phyloP scores from a whole-genome alignment of 2,329 filamentous ascomycete species.

The Immersiporthe knoxdaviesiana region DNA sequence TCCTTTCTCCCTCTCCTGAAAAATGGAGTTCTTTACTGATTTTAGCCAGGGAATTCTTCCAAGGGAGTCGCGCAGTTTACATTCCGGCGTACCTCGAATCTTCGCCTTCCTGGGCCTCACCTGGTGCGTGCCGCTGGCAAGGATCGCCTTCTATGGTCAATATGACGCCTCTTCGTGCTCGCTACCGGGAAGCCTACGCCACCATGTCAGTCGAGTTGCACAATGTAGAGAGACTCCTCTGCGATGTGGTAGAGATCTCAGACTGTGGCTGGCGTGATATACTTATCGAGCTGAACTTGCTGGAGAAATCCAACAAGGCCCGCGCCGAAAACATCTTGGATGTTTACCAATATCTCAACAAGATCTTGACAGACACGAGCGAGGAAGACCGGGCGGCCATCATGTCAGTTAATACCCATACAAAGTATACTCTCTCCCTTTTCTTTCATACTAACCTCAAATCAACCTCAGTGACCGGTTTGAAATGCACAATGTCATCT shows the following conservation, averaged over 20 bases:
- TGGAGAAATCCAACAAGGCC: neutral
- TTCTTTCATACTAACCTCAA: neutral
- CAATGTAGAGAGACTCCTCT: neutral
- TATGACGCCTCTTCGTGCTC: neutral
- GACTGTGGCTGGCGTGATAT: neutral
- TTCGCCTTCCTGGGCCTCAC: neutral
- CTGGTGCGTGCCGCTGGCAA: neutral
- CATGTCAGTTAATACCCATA: neutral
- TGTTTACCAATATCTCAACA: neutral
- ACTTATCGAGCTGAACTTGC: neutral
- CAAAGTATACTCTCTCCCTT: neutral
- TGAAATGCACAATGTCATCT: conserved; percentile 24
- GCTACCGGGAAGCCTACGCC: neutral
- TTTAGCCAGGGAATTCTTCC: neutral
- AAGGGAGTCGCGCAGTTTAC: neutral
- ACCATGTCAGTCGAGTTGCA: neutral
- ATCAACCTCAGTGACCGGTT: conserved; percentile 1
- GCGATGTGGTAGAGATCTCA: neutral
- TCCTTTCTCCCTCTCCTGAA: neutral
- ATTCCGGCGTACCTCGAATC: neutral
- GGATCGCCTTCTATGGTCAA: neutral
- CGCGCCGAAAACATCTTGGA: neutral
- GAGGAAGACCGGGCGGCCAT: neutral
- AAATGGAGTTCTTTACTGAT: neutral
- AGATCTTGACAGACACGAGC: neutral